A percentile compares a stretch with the other conserved stretches of the same genome.
Conservation (phyloP, 2,329 filamentous ascomycete genomes). For the Ceratocystis ficicola region DNA sequence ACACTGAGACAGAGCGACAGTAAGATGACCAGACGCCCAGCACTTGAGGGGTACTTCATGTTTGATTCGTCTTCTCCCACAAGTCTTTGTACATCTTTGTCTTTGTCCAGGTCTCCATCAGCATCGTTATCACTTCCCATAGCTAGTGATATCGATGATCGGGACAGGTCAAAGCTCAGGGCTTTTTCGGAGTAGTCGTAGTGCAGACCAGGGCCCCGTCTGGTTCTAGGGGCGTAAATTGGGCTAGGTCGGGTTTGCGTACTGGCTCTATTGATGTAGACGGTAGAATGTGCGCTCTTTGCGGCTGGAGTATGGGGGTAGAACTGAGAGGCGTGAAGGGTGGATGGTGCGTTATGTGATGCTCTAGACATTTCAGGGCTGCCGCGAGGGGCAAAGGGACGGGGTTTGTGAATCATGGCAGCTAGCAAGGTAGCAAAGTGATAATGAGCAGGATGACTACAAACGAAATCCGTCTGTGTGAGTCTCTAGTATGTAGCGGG, state of each 20-base stretch:
- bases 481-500: not conserved
- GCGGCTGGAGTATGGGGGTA: not conserved
- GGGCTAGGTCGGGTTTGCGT: not conserved
- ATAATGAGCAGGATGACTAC: not conserved
- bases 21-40: conserved; percentile 24
- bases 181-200: not conserved
- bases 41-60: conserved; percentile 3
- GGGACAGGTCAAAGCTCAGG: not conserved
- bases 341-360: not conserved
- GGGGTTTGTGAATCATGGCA: not conserved
- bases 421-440: not conserved
- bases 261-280: not conserved
- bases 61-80: not conserved
- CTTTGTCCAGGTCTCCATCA: not conserved
- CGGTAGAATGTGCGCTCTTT: not conserved
- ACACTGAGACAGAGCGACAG: conserved; percentile 29
- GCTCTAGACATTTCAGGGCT: not conserved
- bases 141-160: not conserved
- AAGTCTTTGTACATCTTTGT: conserved; percentile 6
- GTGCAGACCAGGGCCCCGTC: not conserved
- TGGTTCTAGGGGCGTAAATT: not conserved
- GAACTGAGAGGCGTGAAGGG: not conserved
- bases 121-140: conserved; percentile 3
- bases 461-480: not conserved
- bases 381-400: not conserved